Percentiles rank a stretch among this genome's conserved stretches.
phyloP scores from a whole-genome alignment of 1,139 yeast genomes.

The Scheffersomyces segobiensis region DNA sequence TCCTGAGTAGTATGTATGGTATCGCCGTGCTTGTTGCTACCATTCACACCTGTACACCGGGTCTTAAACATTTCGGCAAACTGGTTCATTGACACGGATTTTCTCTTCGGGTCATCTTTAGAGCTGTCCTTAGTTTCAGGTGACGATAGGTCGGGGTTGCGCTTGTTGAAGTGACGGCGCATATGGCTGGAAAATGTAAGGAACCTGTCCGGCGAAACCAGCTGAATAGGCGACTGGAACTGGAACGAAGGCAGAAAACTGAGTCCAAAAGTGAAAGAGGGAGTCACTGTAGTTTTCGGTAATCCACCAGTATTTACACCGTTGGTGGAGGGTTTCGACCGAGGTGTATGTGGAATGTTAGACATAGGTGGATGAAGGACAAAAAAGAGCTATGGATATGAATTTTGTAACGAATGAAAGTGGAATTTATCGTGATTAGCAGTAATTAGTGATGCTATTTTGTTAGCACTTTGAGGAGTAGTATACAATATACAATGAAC shows the following conservation, averaged over 20 bases:
- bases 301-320: slow-evolving; percentile 11
- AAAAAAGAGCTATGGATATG: neutral
- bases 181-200: slow-evolving; percentile 13
- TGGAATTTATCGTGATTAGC: neutral
- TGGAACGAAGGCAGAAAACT: slow-evolving; percentile 49
- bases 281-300: slow-evolving; percentile 41
- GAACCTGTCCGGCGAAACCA: slow-evolving; percentile 41
- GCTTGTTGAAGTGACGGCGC: slow-evolving; percentile 3
- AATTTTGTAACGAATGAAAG: neutral
- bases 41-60: slow-evolving; percentile 1
- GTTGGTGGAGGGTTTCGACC: slow-evolving; percentile 1
- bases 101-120: slow-evolving; percentile 6
- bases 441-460: neutral
- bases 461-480: neutral
- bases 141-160: slow-evolving; percentile 1
- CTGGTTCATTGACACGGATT: slow-evolving; percentile 11
- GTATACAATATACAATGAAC: neutral
- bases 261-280: slow-evolving; percentile 42
- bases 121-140: slow-evolving; percentile 7
- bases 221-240: slow-evolving; percentile 37
- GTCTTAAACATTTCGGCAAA: slow-evolving; percentile 24
- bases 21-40: slow-evolving; percentile 4
- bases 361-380: neutral
- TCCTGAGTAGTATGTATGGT: slow-evolving; percentile 7
- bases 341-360: neutral